Base-by-base conservation (phyloP, 108 stramenopile genomes). In the Pseudonitzschia multistriata region DNA sequence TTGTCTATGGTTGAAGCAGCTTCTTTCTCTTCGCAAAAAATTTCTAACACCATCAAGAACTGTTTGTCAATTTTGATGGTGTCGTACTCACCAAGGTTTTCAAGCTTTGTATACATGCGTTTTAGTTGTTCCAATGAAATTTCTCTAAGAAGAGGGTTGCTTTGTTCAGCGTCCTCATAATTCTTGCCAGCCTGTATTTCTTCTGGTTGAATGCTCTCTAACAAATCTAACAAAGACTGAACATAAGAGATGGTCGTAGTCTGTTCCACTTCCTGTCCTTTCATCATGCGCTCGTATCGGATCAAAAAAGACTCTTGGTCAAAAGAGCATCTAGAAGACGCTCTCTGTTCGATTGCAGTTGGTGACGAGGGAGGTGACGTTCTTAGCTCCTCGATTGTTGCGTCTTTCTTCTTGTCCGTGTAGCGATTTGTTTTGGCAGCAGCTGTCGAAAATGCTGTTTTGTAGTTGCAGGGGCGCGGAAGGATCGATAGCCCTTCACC, bases 261-360 rank as follows among this genome's bases (percentile, higher is more conserved):
- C 25, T 74, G 54, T 60, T 87, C 90, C 10, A 49, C 66, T 31
- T 91, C 87, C 78, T 91, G 90, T 49, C 78, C 70, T 50, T 74
- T 80, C 36, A 91, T 64, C 88, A 88, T 87, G n/a, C 63, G 67
- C 78, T 88, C 90, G 62, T 91, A 91, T 5, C 79, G 62, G 11
- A 67, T 28, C 33, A 88, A 62, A 56, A 79, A 90, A 3, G 71
- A 50, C n/a, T 78, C 31, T 21, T 73, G 65, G 24, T 78, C 71
- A 8, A 40, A 40, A 67, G 25, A 27, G 21, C 29, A 10, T 29
- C 35, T 33, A 33, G 29, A 13, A 33, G 14, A 59, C 10, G 61
- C 24, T 52, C 25, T 25, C 3, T 8, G 50, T 24, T 52, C 22
- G 24, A 52, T 24, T 2, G 24, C 24, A 10, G 22, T 2, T 39